Evolutionary conservation across 2,329 filamentous ascomycete species (phyloP).

Genomic region (Penicillium sp.): DNA sequence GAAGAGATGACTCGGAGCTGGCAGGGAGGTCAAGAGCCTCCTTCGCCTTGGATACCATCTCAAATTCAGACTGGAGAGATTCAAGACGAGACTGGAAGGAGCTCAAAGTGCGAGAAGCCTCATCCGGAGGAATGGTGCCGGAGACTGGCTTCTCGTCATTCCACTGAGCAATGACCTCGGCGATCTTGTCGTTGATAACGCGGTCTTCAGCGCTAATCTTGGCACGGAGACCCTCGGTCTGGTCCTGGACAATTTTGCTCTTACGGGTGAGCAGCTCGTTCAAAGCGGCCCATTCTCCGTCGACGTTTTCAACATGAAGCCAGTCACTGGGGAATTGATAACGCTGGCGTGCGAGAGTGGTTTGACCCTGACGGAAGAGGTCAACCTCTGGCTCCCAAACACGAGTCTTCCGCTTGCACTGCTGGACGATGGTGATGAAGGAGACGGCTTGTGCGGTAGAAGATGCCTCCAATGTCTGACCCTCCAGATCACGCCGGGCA

Average conservation of each 20-base stretch:
- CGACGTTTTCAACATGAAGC: constrained; percentile 93
- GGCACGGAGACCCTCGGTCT: constrained; percentile 87
- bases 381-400: constrained; percentile 94
- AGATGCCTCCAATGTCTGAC: constrained; percentile 84
- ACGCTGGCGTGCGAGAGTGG: constrained; percentile 80
- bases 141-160: constrained; percentile 96
- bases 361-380: constrained; percentile 91
- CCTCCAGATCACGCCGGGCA: constrained; percentile 82
- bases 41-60: constrained; percentile 94
- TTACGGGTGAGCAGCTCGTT: constrained; percentile 90
- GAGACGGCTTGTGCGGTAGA: constrained; percentile 96
- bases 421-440: constrained; percentile 97
- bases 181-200: constrained; percentile 81
- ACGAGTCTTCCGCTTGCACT: constrained; percentile 89
- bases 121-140: constrained; percentile 82
- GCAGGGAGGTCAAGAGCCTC: constrained; percentile 88
- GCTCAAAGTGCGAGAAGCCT: constrained; percentile 74
- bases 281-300: constrained; percentile 89
- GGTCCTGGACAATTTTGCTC: constrained; percentile 90
- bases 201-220: constrained; percentile 95
- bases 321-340: constrained; percentile 93
- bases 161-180: constrained; percentile 80
- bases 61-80: constrained; percentile 76
- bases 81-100: constrained; percentile 82
- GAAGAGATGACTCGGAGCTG: constrained; percentile 71